Conservation (phyloP, 805 yeast species). For the Candida ipomoeae region DNA sequence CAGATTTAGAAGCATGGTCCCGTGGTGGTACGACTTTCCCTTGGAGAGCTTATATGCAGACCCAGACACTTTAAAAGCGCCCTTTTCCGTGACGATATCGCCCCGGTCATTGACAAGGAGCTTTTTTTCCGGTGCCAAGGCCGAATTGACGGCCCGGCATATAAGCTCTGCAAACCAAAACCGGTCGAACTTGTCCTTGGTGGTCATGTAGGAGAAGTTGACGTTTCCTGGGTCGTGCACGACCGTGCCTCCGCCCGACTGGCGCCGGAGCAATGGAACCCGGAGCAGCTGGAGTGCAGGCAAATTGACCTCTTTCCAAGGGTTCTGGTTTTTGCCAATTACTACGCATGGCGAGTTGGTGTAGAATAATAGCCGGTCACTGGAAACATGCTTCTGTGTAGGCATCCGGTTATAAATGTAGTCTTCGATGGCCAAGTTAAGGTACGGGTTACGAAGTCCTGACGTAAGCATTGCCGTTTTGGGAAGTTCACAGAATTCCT, state of each 20-base stretch:
- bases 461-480: constrained; percentile 59
- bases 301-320: constrained; percentile 81
- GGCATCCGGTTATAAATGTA: constrained; percentile 68
- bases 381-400: constrained; percentile 14
- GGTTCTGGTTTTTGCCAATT: constrained; percentile 93
- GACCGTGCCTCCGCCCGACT: constrained; percentile 95
- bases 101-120: constrained; percentile 68
- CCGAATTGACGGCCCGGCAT: constrained; percentile 24
- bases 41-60: constrained; percentile 84
- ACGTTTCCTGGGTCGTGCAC: constrained; percentile 90
- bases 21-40: constrained; percentile 89
- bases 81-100: constrained; percentile 57
- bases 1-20: constrained; percentile 82
- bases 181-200: constrained; percentile 62
- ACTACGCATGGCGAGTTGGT: constrained; percentile 83
- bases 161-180: constrained; percentile 49
- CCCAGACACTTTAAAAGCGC: constrained; percentile 70
- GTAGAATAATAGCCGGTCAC: constrained; percentile 64
- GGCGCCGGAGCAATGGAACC: constrained; percentile 70
- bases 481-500: constrained; percentile 7
- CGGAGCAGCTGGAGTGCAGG: constrained; percentile 44
- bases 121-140: constrained; percentile 11
- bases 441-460: constrained; percentile 56
- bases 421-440: constrained; percentile 80
- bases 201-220: constrained; percentile 77